Percentiles rank a stretch among this genome's conserved stretches.
These are phyloP conservation scores for Colletotrichum horii DNA, from an alignment of 2,329 filamentous ascomycete genomes.

Conservation along the genomic window DNA sequence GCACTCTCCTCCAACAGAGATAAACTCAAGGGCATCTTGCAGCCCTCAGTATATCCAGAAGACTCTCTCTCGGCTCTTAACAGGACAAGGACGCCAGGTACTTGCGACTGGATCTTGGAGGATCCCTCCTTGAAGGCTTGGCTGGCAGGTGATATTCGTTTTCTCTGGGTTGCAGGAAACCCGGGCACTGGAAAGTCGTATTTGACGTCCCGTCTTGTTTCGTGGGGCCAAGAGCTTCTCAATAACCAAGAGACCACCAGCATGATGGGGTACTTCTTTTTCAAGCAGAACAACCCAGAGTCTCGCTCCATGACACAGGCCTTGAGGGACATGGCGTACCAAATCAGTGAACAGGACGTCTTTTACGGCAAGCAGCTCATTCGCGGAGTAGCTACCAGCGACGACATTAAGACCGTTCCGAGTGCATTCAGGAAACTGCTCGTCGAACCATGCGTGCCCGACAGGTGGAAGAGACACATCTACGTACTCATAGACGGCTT, in stretches of 20 bases:
- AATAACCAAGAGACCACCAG: conserved; percentile 15
- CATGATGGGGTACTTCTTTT: conserved; percentile 52
- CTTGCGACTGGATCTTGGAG: conserved; percentile 50
- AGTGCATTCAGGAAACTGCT: conserved; percentile 49
- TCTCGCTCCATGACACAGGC: conserved; percentile 50
- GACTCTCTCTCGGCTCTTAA: conserved; percentile 47
- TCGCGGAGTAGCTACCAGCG: conserved; percentile 35
- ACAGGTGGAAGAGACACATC: conserved; percentile 35
- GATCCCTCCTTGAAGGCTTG: conserved; percentile 45
- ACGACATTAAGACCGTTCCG: conserved; percentile 48
- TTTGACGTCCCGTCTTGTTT: conserved; percentile 47
- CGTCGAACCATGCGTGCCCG: conserved; percentile 39
- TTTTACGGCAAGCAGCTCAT: conserved; percentile 48
- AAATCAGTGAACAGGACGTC: conserved; percentile 50
- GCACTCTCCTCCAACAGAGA: conserved; percentile 37
- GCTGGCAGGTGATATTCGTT: conserved; percentile 40
- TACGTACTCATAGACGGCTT: conserved; percentile 53
- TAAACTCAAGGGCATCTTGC: conserved; percentile 42
- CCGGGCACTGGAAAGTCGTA: conserved; percentile 53
- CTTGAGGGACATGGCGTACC: conserved; percentile 50
- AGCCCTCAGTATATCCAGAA: conserved; percentile 46
- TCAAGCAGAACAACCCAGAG: conserved; percentile 51
- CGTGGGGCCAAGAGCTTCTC: conserved; percentile 40
- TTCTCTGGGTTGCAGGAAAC: conserved; percentile 50
- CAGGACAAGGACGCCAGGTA: conserved; percentile 42